phyloP scores from a whole-genome alignment of 257 asterid species.

The Primulina huaijiensis region DNA sequence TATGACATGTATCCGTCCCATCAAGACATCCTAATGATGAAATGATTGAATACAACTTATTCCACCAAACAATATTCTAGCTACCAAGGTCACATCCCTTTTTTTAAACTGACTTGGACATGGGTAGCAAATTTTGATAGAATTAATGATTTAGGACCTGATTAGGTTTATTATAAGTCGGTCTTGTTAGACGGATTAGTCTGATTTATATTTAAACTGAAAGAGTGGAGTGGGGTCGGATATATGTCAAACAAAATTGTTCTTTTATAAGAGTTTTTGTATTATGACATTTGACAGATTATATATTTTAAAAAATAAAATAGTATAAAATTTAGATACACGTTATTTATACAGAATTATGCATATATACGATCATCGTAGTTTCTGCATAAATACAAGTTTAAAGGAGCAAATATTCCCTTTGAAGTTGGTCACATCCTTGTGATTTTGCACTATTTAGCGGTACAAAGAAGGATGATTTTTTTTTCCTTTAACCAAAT shows the following conservation, averaged over 20 bases:
- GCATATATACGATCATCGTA: neutral
- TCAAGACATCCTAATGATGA: neutral
- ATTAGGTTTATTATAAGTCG: too few species aligned
- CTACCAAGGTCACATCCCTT: neutral
- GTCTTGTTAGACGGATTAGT: too few species aligned
- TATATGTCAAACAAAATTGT: too few species aligned
- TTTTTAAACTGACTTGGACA: neutral
- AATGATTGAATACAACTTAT: neutral
- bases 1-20: neutral
- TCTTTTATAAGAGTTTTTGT: too few species aligned
- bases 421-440: neutral
- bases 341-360: too few species aligned
- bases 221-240: too few species aligned
- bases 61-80: neutral
- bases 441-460: neutral
- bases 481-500: conserved; percentile 13
- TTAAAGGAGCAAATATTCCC: neutral
- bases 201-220: too few species aligned
- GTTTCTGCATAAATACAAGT: neutral
- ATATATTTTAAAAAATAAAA: too few species aligned
- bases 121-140: neutral
- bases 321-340: too few species aligned
- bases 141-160: too few species aligned
- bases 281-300: too few species aligned
- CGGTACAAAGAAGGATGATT: neutral